A percentile compares a stretch with the other conserved stretches of the same genome.
phyloP scores from a whole-genome alignment of 345 rosid genomes.

The Arabidopsis suecica region DNA sequence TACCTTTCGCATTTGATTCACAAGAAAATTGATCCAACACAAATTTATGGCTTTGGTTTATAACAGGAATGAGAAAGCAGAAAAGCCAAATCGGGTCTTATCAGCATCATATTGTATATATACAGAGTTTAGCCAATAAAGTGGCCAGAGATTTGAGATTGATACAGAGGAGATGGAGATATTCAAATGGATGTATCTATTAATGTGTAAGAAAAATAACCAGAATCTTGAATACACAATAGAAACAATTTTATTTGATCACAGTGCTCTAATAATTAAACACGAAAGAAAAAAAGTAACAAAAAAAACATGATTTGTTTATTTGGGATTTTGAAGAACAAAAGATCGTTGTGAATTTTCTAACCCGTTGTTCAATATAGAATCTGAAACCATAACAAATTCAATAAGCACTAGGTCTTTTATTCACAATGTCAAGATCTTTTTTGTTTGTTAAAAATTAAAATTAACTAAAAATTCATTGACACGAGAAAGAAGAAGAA shows the following conservation, averaged over 20 bases:
- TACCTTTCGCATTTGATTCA: neutral
- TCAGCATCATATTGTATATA: slow-evolving; percentile 18
- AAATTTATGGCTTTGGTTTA: slow-evolving; percentile 5
- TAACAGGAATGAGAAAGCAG: slow-evolving; percentile 41
- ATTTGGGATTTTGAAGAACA: neutral
- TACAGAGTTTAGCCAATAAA: slow-evolving; percentile 32
- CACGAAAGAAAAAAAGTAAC: neutral
- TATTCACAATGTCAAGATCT: too few relatives aligned
- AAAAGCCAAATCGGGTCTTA: neutral
- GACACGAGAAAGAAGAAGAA: too few relatives aligned
- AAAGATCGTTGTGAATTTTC: too few relatives aligned
- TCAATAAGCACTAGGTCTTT: too few relatives aligned
- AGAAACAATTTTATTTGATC: neutral
- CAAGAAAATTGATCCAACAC: slow-evolving; percentile 13
- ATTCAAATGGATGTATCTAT: slow-evolving; percentile 30
- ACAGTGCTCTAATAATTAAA: neutral
- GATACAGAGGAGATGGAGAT: slow-evolving; percentile 13
- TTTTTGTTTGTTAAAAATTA: too few relatives aligned
- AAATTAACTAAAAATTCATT: too few relatives aligned
- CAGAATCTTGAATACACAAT: neutral
- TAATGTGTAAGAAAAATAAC: slow-evolving; percentile 6
- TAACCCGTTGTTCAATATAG: too few relatives aligned
- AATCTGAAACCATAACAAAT: too few relatives aligned
- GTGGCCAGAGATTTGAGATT: slow-evolving; percentile 27
- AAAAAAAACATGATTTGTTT: neutral